phyloP scores from a whole-genome alignment of 495 filamentous ascomycete species.

The Penicillium arizonense region DNA sequence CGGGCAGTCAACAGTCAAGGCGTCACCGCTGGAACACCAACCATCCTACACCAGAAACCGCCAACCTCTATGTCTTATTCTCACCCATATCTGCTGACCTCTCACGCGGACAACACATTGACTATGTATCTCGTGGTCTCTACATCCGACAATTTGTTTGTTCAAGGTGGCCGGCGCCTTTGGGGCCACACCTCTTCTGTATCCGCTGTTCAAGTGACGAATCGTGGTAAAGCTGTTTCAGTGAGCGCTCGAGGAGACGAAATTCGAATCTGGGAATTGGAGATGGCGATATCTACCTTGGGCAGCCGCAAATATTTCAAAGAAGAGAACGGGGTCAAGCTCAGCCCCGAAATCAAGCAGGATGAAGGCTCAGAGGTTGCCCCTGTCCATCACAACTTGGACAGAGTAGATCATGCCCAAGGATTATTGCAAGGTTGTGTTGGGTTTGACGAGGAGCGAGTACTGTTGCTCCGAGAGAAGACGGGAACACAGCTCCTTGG shows the following conservation, averaged over 20 bases:
- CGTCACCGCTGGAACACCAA: slow-evolving; percentile 13
- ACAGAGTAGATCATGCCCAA: background rate
- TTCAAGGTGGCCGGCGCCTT: slow-evolving; percentile 73
- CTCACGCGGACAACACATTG: slow-evolving; percentile 89
- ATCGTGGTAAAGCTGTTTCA: slow-evolving; percentile 86
- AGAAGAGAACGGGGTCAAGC: slow-evolving; percentile 54
- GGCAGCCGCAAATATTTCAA: slow-evolving; percentile 32
- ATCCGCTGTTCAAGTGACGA: slow-evolving; percentile 79
- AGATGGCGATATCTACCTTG: slow-evolving; percentile 60
- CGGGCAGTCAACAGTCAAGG: background rate
- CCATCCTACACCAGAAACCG: slow-evolving; percentile 38
- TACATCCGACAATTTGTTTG: slow-evolving; percentile 59
- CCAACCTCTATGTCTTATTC: slow-evolving; percentile 82
- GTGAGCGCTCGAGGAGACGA: slow-evolving; percentile 81
- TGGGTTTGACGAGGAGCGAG: slow-evolving; percentile 91
- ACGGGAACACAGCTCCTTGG: slow-evolving; percentile 70
- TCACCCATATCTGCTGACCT: slow-evolving; percentile 88
- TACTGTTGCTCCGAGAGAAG: slow-evolving; percentile 79
- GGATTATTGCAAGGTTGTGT: slow-evolving; percentile 58
- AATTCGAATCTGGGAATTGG: slow-evolving; percentile 91
- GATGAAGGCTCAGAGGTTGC: background rate
- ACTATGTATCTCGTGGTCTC: slow-evolving; percentile 84
- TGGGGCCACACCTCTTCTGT: slow-evolving; percentile 96
- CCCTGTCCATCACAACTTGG: background rate
- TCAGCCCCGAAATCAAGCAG: slow-evolving; percentile 41